Conservation (phyloP, 768 basidiomycete species). For the Psilocybe cyanescens region DNA sequence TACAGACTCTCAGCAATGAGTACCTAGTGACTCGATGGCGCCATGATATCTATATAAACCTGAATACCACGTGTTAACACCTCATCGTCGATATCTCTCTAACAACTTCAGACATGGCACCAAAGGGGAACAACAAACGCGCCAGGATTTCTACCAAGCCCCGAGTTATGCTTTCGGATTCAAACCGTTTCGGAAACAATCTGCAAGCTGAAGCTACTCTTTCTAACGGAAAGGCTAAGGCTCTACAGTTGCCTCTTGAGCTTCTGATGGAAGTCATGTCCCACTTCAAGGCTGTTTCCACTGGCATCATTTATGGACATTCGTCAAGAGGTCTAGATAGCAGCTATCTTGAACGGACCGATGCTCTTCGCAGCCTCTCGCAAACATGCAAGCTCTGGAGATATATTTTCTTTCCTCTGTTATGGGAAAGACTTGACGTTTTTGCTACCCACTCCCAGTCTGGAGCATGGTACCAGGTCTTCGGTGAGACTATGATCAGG, state of each 20-base stretch:
- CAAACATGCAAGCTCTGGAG: constrained; percentile 35
- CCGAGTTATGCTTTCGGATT: constrained; percentile 5
- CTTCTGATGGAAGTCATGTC: constrained; percentile 35
- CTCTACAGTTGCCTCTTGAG: constrained; percentile 32
- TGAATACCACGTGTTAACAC: neutral
- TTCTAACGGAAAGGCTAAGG: constrained; percentile 10
- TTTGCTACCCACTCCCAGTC: constrained; percentile 23
- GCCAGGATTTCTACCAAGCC: constrained; percentile 8
- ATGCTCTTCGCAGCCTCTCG: constrained; percentile 34
- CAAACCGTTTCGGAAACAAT: constrained; percentile 2
- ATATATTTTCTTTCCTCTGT: constrained; percentile 28
- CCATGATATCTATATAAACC: neutral
- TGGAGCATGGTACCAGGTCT: constrained; percentile 26
- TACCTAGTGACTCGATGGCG: neutral
- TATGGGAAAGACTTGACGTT: constrained; percentile 35
- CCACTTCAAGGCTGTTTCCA: constrained; percentile 23
- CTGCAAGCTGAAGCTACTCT: constrained; percentile 4
- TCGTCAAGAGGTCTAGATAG: neutral
- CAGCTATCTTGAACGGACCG: constrained; percentile 26
- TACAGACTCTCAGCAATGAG: neutral
- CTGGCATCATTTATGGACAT: neutral
- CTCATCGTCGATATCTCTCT: neutral
- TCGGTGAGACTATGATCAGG: constrained; percentile 27
- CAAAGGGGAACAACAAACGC: neutral
- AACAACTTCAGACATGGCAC: neutral